A percentile compares a stretch with the other conserved stretches of the same genome.
phyloP scores from a whole-genome alignment of 83 land plant species.

The Picea abies region DNA sequence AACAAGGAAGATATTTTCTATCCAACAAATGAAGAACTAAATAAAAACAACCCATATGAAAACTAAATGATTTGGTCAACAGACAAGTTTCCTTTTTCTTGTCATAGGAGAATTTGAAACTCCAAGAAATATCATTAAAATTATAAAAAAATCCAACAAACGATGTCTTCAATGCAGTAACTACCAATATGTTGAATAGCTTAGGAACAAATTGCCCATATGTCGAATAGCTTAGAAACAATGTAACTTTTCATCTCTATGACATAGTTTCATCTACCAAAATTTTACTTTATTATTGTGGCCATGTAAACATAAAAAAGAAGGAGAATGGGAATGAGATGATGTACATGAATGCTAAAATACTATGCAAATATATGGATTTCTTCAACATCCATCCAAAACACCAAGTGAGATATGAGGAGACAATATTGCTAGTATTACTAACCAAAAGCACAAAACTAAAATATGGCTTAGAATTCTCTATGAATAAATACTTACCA shows the following conservation, averaged over 20 bases:
- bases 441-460: background rate
- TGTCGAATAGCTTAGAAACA: too few species aligned
- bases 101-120: background rate
- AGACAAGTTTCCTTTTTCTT: background rate
- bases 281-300: background rate
- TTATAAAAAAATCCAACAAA: background rate
- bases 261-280: background rate
- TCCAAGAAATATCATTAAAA: background rate
- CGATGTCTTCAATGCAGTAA: background rate
- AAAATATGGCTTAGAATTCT: background rate
- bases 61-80: background rate
- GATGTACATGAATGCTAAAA: background rate
- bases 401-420: background rate
- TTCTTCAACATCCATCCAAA: background rate
- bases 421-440: background rate
- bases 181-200: background rate
- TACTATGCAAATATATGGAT: too few species aligned
- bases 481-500: conserved; percentile 46
- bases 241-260: background rate
- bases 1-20: background rate
- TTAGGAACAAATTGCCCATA: too few species aligned
- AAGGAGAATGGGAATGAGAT: background rate
- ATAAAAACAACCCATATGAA: background rate
- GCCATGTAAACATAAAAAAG: background rate
- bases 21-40: background rate